Conservation (phyloP, 352 stramenopile species). For the Phytophthora sansomeana region DNA sequence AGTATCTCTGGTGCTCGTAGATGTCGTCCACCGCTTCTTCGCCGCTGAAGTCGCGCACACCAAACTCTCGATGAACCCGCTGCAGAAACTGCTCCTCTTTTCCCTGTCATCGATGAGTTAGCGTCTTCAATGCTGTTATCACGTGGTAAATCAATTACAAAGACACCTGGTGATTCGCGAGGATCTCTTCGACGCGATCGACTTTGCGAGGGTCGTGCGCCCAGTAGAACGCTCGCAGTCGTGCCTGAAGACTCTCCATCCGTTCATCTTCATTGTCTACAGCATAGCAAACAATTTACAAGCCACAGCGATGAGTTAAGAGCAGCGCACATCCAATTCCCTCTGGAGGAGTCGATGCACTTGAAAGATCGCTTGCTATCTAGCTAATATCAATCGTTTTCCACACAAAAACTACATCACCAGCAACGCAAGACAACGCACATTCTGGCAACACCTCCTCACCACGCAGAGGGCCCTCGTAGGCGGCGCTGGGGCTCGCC, state of each 20-base stretch:
- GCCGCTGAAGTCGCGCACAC: constrained; percentile 73
- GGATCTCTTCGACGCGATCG: constrained; percentile 65
- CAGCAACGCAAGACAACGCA: constrained; percentile 18
- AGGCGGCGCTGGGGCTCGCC: constrained; percentile 1
- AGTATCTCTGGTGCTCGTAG: constrained; percentile 87
- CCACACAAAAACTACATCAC: not conserved
- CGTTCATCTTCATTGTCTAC: constrained; percentile 24
- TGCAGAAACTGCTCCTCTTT: constrained; percentile 70
- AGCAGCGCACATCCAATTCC: not conserved
- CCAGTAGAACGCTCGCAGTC: constrained; percentile 77
- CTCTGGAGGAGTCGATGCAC: not conserved
- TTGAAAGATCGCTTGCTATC: constrained; percentile 8
- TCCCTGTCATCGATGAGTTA: constrained; percentile 32
- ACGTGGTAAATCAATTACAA: not conserved
- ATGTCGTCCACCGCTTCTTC: constrained; percentile 76
- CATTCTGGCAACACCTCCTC: constrained; percentile 5
- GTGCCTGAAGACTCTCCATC: constrained; percentile 35
- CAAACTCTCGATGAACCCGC: constrained; percentile 66
- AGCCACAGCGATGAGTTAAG: not conserved
- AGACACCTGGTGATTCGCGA: constrained; percentile 50
- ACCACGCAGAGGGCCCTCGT: not conserved
- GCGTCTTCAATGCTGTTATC: not conserved
- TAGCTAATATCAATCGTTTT: constrained; percentile 8
- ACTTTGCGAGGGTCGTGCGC: constrained; percentile 76
- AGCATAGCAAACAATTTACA: not conserved